Conservation (phyloP, 2,329 filamentous ascomycete genomes). For the Penicillium capsulatum region DNA sequence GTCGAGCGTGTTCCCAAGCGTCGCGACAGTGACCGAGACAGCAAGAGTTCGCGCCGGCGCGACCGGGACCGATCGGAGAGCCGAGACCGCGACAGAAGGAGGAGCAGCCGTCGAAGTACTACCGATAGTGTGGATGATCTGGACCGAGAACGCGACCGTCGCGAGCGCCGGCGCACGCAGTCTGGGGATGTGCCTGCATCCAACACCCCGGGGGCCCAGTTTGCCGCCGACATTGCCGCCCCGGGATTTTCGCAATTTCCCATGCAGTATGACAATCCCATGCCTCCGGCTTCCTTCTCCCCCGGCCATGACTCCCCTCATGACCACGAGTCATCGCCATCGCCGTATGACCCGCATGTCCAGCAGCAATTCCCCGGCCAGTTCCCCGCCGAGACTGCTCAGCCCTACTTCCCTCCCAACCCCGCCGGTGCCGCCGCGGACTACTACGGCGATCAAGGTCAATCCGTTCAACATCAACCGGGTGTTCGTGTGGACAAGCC, state of each 20-base stretch:
- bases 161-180: constrained; percentile 29
- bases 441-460: constrained; percentile 60
- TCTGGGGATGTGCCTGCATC: constrained; percentile 24
- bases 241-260: constrained; percentile 35
- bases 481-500: constrained; percentile 54
- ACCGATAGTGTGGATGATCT: constrained; percentile 20
- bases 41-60: constrained; percentile 21
- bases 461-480: constrained; percentile 57
- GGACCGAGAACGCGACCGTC: constrained; percentile 19
- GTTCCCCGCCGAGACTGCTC: constrained; percentile 45
- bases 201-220: constrained; percentile 26
- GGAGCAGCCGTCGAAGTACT: constrained; percentile 17
- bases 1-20: constrained; percentile 29
- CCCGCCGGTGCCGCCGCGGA: constrained; percentile 55
- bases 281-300: constrained; percentile 15
- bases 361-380: constrained; percentile 58
- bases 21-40: constrained; percentile 26
- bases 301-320: constrained; percentile 20
- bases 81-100: constrained; percentile 24
- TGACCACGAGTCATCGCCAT: constrained; percentile 8
- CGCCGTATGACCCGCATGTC: constrained; percentile 46
- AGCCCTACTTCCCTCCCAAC: constrained; percentile 46
- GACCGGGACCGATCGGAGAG: constrained; percentile 29
- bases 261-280: constrained; percentile 28
- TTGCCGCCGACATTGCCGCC: constrained; percentile 28